A percentile compares a stretch with the other conserved stretches of the same genome.
These are phyloP conservation scores for Calocera viscosa DNA, from an alignment of 768 basidiomycete species.

Conservation along the genomic window DNA sequence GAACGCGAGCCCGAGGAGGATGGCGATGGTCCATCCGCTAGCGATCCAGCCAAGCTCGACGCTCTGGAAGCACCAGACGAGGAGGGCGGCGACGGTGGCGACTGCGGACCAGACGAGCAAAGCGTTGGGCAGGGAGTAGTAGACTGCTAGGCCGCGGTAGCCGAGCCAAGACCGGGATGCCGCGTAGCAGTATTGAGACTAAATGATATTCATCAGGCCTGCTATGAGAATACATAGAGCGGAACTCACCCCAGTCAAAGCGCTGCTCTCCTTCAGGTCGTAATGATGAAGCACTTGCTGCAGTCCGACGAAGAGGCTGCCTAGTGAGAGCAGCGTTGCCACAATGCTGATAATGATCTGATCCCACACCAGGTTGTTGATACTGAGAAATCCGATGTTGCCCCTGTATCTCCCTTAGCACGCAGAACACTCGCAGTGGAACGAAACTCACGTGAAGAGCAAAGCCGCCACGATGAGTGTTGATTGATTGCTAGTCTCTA, in stretches of 20 bases:
- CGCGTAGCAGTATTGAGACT: background rate
- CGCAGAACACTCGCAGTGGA: background rate
- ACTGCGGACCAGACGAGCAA: background rate
- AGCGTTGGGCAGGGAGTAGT: background rate
- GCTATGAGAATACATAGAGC: background rate
- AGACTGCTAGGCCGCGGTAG: background rate
- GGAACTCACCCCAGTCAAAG: background rate
- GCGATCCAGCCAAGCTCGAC: background rate
- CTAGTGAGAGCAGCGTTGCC: background rate
- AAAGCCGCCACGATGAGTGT: constrained; percentile 3
- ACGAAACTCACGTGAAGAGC: background rate
- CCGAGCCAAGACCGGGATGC: background rate
- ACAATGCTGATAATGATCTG: background rate
- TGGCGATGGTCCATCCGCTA: background rate
- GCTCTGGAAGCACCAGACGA: background rate
- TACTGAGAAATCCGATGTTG: background rate
- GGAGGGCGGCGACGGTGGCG: background rate
- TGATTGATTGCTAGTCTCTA: background rate
- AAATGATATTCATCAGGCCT: background rate
- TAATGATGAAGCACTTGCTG: background rate
- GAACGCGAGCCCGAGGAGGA: background rate
- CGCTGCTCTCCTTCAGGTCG: background rate
- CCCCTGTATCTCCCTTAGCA: background rate
- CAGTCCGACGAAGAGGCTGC: background rate
- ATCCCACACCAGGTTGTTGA: background rate